Evolutionary conservation across 176 grass and related monocot species (phyloP).

Genomic region (Oryza australiensis): DNA sequence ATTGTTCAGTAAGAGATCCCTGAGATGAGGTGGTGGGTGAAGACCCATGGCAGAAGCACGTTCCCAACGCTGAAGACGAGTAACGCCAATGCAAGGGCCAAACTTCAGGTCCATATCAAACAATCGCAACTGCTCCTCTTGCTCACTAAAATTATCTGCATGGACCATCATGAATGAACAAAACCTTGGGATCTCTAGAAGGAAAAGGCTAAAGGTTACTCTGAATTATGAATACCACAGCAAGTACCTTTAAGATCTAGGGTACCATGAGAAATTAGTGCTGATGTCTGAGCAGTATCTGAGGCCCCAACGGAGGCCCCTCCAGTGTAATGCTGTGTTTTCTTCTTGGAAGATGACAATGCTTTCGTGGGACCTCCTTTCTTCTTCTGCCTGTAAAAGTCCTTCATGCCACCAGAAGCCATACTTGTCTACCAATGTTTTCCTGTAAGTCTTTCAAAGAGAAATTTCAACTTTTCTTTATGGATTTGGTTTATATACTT

Average conservation of each 20-base stretch:
- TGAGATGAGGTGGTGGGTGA: slow-evolving; percentile 48
- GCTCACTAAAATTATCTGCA: slow-evolving; percentile 46
- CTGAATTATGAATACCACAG: not conserved
- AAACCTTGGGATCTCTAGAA: not conserved
- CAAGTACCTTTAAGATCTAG: slow-evolving; percentile 40
- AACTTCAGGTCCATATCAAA: slow-evolving; percentile 69
- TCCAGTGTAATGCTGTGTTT: slow-evolving; percentile 42
- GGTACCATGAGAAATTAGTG: slow-evolving; percentile 46
- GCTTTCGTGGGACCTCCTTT: slow-evolving; percentile 39
- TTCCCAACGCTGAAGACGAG: slow-evolving; percentile 61
- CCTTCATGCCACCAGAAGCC: slow-evolving; percentile 51
- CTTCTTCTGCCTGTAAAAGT: slow-evolving; percentile 61
- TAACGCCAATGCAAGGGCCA: slow-evolving; percentile 58
- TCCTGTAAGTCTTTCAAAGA: not conserved
- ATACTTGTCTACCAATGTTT: slow-evolving; percentile 30
- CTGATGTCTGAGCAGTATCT: slow-evolving; percentile 38
- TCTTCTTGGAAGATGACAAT: slow-evolving; percentile 45
- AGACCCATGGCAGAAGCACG: slow-evolving; percentile 68
- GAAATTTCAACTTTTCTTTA: not conserved
- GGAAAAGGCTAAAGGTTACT: not conserved
- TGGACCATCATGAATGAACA: not conserved
- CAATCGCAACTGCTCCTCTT: slow-evolving; percentile 55
- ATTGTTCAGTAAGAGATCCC: not conserved
- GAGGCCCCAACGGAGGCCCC: slow-evolving; percentile 27
- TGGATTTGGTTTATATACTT: not conserved